A percentile compares a stretch with the other conserved stretches of the same genome.
Conservation (phyloP, 176 grass and related monocot genomes). For the Oryza punctata region DNA sequence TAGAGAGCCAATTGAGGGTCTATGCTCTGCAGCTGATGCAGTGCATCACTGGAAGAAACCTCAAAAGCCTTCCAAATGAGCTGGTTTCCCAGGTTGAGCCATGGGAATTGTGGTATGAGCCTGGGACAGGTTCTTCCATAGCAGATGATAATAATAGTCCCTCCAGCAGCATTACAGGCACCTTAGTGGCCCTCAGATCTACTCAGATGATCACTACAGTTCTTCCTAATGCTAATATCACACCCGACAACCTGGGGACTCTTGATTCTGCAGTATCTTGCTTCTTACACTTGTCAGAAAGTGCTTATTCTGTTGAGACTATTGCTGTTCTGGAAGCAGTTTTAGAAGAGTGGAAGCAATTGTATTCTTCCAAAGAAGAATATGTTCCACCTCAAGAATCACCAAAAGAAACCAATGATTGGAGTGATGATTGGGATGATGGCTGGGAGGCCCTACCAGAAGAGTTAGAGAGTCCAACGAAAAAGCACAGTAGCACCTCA, state of each 20-base stretch:
- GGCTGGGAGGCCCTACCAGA: conserved; percentile 89
- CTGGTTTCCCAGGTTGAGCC: conserved; percentile 79
- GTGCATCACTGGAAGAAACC: conserved; percentile 76
- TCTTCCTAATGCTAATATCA: conserved; percentile 66
- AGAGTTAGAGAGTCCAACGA: conserved; percentile 55
- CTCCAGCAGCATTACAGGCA: conserved; percentile 69
- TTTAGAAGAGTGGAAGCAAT: conserved; percentile 94
- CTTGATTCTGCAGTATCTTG: conserved; percentile 84
- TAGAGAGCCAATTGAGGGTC: conserved; percentile 64
- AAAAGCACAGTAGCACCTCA: conserved; percentile 48
- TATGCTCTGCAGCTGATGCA: conserved; percentile 93
- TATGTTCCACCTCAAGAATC: conserved; percentile 53
- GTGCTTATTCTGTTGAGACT: conserved; percentile 54
- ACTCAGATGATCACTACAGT: conserved; percentile 63
- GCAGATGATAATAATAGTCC: conserved; percentile 49
- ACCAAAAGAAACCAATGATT: conserved; percentile 77
- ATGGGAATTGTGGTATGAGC: conserved; percentile 91
- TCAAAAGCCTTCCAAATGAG: conserved; percentile 73
- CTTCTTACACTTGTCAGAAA: conserved; percentile 77
- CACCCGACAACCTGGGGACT: conserved; percentile 59
- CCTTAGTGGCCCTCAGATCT: conserved; percentile 82
- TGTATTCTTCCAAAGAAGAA: conserved; percentile 64
- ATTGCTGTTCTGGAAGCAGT: conserved; percentile 70
- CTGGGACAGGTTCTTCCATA: conserved; percentile 40
- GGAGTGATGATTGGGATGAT: conserved; percentile 89